phyloP scores from a whole-genome alignment of 2,329 filamentous ascomycete genomes.

The Trichoderma cornu-damae region DNA sequence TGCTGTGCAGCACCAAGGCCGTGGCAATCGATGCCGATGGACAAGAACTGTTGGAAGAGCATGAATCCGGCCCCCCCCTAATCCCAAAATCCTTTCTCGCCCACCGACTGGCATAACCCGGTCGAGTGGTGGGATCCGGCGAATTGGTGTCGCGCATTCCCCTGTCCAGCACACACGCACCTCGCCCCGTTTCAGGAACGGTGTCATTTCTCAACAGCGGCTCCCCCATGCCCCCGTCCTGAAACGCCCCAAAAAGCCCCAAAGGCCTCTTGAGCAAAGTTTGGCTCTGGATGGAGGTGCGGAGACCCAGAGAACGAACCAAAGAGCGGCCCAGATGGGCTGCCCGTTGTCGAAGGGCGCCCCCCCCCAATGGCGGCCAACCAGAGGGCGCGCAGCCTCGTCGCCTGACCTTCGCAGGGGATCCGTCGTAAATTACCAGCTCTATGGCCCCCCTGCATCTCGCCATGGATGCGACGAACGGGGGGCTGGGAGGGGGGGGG shows the following conservation, averaged over 20 bases:
- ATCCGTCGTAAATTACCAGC: conserved; percentile 19
- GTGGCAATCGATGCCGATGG: conserved; percentile 14
- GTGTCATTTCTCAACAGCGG: conserved; percentile 27
- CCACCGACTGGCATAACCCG: conserved; percentile 12
- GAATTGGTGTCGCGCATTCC: conserved; percentile 16
- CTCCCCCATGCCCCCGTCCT: conserved; percentile 26
- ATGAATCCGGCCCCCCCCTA: conserved; percentile 15
- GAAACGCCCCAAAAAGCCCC: conserved; percentile 25
- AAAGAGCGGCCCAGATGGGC: conserved; percentile 9
- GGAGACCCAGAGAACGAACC: background rate
- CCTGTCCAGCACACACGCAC: conserved; percentile 18
- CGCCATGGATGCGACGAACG: conserved; percentile 11
- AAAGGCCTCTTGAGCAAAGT: conserved; percentile 1
- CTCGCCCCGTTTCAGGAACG: conserved; percentile 29
- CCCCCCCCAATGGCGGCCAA: conserved; percentile 14
- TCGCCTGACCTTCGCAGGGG: conserved; percentile 17
- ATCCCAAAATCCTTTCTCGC: conserved; percentile 17
- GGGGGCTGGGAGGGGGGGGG: conserved; percentile 15
- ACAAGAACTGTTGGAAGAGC: conserved; percentile 1
- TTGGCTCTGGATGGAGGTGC: conserved; percentile 17
- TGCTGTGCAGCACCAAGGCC: conserved; percentile 12
- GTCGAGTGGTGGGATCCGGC: conserved; percentile 13
- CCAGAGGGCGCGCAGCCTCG: conserved; percentile 5
- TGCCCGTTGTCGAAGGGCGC: conserved; percentile 13
- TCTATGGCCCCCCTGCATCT: conserved; percentile 15